Base-by-base conservation (phyloP, 345 rosid genomes). In the Rhodomyrtus tomentosa region DNA sequence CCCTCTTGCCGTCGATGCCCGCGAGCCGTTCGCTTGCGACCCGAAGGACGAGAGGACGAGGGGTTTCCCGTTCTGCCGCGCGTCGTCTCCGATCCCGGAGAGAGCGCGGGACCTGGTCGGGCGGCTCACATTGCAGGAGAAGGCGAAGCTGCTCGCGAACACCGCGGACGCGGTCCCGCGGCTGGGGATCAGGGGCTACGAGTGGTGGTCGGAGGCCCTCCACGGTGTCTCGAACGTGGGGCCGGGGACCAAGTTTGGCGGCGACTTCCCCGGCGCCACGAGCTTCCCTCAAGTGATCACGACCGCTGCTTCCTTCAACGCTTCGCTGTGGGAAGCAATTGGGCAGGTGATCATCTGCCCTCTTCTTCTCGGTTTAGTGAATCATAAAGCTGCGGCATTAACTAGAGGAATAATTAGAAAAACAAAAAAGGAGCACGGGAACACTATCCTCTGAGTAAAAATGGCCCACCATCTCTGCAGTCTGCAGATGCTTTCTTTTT, bases 171-270 rank as follows among this genome's bases (percentile, higher is more conserved):
- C 93, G 21, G 88, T 94, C 53, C 98, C 98, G 53, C 89, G 97
- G 86, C 88, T 96, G 15, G 98, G 98, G 40, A 91, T 96, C 80
- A 91, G 89, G 80, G 94, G 92, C 5, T 96, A 96, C 87, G 93
- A 96, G 90, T 96, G 99, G 99, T 96, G 99, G 99, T 93, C 98
- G 32, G 99, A 95, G 83, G 98, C 99, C 5, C 94, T 96, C 53
- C 99, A 96, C 42, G 99, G 99, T 4, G 94, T 96, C 80, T 91
- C 99, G 48, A 88, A 93, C 76, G 98, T 93, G 42, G 98, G 98
- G 16, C 98, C 87, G 1, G 99, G 99, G 45, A 89, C 94, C 32
- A 84, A 85, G 87, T 93, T 96, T 86, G 92, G 88, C 84, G 95
- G 94, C 80, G 85, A 82, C 86, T 92, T 93, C 87, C 93, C 91